These are phyloP conservation scores for Chlamydomonas schloesseri DNA, from an alignment of 139 green algal species.

Conservation along the genomic window DNA sequence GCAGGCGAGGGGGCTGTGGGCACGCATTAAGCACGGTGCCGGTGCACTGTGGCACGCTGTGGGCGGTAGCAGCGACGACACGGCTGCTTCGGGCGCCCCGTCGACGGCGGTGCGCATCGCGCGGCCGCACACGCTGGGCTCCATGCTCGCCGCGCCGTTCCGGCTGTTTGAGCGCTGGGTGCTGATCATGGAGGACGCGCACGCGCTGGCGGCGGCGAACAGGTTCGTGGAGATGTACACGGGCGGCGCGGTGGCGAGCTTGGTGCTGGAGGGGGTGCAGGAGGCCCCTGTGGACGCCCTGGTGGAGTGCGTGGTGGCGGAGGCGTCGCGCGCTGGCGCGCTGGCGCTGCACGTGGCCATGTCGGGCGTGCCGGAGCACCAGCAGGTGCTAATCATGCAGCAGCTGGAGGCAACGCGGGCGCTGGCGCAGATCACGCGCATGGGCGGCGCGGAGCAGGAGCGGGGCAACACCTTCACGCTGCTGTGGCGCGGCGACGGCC, in stretches of 20 bases:
- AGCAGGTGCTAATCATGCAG: slow-evolving; percentile 45
- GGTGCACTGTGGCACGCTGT: too few species aligned
- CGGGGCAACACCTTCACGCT: slow-evolving; percentile 34
- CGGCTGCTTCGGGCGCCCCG: too few species aligned
- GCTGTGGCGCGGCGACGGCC: slow-evolving; percentile 40
- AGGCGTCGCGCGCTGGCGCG: background rate
- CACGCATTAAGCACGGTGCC: background rate
- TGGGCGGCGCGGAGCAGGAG: slow-evolving; percentile 28
- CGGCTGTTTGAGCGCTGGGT: background rate
- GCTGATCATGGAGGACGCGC: background rate
- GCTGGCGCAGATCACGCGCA: slow-evolving; percentile 25
- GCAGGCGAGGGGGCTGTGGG: background rate
- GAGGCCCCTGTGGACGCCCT: background rate
- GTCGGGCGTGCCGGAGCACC: slow-evolving; percentile 1
- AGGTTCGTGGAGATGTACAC: slow-evolving; percentile 48
- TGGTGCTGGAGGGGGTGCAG: slow-evolving; percentile 8
- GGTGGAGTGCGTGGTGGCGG: slow-evolving; percentile 5
- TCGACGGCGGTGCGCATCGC: background rate
- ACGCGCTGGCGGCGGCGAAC: slow-evolving; percentile 34
- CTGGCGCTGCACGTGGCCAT: slow-evolving; percentile 11
- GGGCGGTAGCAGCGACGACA: background rate
- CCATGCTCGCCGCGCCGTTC: background rate
- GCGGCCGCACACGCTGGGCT: background rate
- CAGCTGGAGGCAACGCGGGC: background rate
- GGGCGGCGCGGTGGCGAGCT: slow-evolving; percentile 1